Evolutionary conservation across 2,329 filamentous ascomycete species (phyloP), one percentile per base, ranked within the genome.

Genomic region (Zelopaecilomyces penicillatus): DNA sequence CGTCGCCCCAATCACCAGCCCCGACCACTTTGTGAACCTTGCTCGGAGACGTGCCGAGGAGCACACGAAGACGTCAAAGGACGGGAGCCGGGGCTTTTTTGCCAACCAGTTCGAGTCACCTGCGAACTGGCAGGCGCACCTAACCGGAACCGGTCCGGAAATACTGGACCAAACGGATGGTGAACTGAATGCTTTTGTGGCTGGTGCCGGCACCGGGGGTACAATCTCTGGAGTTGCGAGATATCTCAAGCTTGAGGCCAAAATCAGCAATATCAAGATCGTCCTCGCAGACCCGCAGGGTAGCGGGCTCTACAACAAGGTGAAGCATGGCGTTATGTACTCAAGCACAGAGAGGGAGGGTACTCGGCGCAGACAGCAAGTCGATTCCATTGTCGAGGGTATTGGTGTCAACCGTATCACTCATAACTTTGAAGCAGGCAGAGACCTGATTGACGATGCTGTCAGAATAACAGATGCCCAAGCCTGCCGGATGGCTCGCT

Each of bases 371-470:
- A 75, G 93, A 47, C 82, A 87, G 56, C 94, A 98, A 66, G 88
- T 98, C 42, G 94, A 98, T 68, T 90, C 85, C 4, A 87, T 98
- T 52, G 88, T 98, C 29, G 94, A 98, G 66, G 93, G 93, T 1
- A 87, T 98, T 52, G 93, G 93, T 2, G 86, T 97, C 64, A 98
- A 95, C 61, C 82, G 93, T 2, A 75, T 95, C n/a, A 98, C 93
- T 1, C 78, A 81, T 43, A 98, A 97, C 63, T 93, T 98, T 52
- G 87, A 95, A 61, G 83, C 82, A 29, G 93, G 91, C 0, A 75
- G 87, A 52, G 83, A 91, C 57, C 66, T 96, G 44, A 79, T 98
- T 43, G 88, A 96, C 62, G 89, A 96, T 65, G 91, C 93, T 3
- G 81, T 97, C 33, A 79, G 83, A 47, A 88, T 98, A 10, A 87